phyloP scores from a whole-genome alignment of 139 green algal species.

The Chlamydomonas schloesseri region DNA sequence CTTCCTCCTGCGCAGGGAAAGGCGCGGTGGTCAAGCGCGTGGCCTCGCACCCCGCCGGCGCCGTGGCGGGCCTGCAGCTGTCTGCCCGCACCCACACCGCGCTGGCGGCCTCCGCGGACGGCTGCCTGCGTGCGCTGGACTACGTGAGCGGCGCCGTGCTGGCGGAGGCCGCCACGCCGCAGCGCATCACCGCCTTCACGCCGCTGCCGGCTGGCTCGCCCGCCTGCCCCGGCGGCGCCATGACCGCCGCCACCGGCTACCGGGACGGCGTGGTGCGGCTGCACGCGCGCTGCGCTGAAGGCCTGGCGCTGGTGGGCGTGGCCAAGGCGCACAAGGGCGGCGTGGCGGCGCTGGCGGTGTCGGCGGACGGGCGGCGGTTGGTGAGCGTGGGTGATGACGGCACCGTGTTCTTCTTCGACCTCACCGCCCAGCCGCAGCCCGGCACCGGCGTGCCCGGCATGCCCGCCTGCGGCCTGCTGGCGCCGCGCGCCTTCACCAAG shows the following conservation, averaged over 20 bases:
- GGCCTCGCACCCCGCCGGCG: conserved; percentile 58
- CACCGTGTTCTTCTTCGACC: conserved; percentile 74
- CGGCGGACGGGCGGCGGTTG: conserved; percentile 47
- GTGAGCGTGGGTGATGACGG: conserved; percentile 62
- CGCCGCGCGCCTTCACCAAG: conserved; percentile 15
- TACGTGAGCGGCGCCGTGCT: conserved; percentile 46
- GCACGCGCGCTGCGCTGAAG: conserved; percentile 35
- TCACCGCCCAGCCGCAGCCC: background rate
- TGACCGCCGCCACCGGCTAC: conserved; percentile 44
- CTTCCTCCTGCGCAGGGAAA: conserved; percentile 8
- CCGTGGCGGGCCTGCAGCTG: conserved; percentile 60
- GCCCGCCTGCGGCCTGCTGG: conserved; percentile 3
- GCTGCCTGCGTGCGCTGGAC: conserved; percentile 68
- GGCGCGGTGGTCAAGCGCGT: conserved; percentile 32
- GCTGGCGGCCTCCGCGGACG: conserved; percentile 67
- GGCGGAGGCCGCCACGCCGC: background rate
- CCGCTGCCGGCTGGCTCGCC: conserved; percentile 10
- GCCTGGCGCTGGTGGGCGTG: conserved; percentile 60
- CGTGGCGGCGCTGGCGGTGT: conserved; percentile 55
- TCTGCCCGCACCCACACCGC: conserved; percentile 58
- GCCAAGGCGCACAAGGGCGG: conserved; percentile 74
- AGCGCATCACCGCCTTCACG: conserved; percentile 34
- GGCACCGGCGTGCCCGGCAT: background rate
- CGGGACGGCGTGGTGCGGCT: conserved; percentile 37
- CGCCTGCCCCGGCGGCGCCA: background rate